These are phyloP conservation scores for Somion occarium DNA, from an alignment of 1,284 basidiomycete species.

Conservation along the genomic window DNA sequence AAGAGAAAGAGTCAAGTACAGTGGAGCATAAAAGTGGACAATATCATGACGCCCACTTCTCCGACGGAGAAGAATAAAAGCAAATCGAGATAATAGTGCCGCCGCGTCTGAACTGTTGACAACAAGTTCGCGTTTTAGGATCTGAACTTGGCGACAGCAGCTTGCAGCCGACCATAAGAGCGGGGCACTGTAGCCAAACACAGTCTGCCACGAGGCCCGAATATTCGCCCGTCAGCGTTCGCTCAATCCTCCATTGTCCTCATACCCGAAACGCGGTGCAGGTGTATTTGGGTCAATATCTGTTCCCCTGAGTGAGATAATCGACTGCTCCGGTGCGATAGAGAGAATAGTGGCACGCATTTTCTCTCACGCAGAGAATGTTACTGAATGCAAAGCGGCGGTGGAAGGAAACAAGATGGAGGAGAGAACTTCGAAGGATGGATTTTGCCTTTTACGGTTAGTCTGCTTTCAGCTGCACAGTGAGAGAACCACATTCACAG, in stretches of 20 bases:
- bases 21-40: not conserved
- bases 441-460: too few relatives aligned
- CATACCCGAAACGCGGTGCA: not conserved
- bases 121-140: not conserved
- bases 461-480: too few relatives aligned
- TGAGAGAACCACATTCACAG: too few relatives aligned
- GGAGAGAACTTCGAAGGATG: too few relatives aligned
- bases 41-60: not conserved
- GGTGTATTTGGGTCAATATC: too few relatives aligned
- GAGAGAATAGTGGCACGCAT: too few relatives aligned
- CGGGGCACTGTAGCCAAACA: not conserved
- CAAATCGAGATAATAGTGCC: not conserved
- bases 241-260: not conserved
- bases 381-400: too few relatives aligned
- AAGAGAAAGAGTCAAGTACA: not conserved
- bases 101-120: too few relatives aligned
- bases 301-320: too few relatives aligned
- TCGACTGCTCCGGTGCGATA: too few relatives aligned
- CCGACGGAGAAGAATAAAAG: not conserved
- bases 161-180: not conserved
- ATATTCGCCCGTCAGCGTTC: not conserved
- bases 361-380: too few relatives aligned
- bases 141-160: not conserved
- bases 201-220: slow-evolving; percentile 1
- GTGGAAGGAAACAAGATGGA: too few relatives aligned